These are phyloP conservation scores for Aquilaria yunnanensis DNA, from an alignment of 345 rosid species.

Conservation along the genomic window DNA sequence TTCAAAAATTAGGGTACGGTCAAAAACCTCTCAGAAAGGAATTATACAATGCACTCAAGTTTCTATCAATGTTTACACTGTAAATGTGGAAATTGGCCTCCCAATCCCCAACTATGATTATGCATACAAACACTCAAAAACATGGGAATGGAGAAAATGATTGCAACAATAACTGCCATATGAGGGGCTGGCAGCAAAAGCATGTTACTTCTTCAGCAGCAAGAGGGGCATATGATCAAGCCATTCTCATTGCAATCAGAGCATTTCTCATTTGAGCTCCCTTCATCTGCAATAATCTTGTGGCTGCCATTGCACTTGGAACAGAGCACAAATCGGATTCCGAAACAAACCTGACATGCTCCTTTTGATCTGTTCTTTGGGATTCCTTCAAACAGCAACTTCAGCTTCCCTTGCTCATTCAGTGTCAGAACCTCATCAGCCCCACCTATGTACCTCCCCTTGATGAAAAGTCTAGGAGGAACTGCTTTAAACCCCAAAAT, in stretches of 20 bases:
- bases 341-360: conserved; percentile 46
- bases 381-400: conserved; percentile 46
- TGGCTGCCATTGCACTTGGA: conserved; percentile 66
- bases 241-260: conserved; percentile 82
- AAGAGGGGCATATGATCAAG: conserved; percentile 50
- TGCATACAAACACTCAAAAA: too few relatives aligned
- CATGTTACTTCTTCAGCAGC: conserved; percentile 25
- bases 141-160: too few relatives aligned
- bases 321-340: conserved; percentile 67
- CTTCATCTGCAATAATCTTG: conserved; percentile 30
- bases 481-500: conserved; percentile 37
- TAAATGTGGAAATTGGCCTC: too few relatives aligned
- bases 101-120: too few relatives aligned
- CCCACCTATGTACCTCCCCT: conserved; percentile 78
- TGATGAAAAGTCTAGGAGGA: conserved; percentile 78
- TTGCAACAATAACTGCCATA: too few relatives aligned
- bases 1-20: too few relatives aligned
- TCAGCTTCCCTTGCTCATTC: conserved; percentile 76
- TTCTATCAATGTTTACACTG: too few relatives aligned
- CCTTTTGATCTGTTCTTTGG: conserved; percentile 27
- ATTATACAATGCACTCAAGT: too few relatives aligned
- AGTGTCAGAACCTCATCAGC: conserved; percentile 58
- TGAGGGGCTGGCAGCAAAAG: too few relatives aligned
- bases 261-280: conserved; percentile 34
- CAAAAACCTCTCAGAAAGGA: too few relatives aligned